These are phyloP conservation scores for Trypethelium eluteriae DNA, from an alignment of 495 filamentous ascomycete species.

Conservation along the genomic window DNA sequence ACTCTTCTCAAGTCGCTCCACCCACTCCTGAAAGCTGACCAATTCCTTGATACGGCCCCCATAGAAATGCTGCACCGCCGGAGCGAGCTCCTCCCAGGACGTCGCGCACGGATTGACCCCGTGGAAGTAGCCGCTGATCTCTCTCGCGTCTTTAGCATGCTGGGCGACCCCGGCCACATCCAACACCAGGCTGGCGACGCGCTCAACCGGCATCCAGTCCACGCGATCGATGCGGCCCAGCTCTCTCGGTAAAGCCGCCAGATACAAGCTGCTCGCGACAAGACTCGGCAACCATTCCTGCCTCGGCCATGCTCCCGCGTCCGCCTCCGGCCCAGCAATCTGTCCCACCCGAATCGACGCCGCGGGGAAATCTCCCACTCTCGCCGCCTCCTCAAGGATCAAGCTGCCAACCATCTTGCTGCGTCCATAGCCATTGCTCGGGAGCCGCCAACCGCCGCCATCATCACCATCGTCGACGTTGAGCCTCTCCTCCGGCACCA, in stretches of 20 bases:
- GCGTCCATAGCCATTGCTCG: slow-evolving; percentile 18
- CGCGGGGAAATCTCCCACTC: neutral
- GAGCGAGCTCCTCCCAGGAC: slow-evolving; percentile 3
- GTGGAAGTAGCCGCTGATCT: neutral
- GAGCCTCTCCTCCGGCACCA: slow-evolving; percentile 14
- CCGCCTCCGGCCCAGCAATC: slow-evolving; percentile 14
- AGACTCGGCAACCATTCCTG: slow-evolving; percentile 19
- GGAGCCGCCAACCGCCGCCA: too few species aligned
- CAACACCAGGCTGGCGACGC: slow-evolving; percentile 3
- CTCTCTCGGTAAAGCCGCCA: slow-evolving; percentile 11
- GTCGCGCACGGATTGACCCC: slow-evolving; percentile 13
- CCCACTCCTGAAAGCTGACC: slow-evolving; percentile 13
- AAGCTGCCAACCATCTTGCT: slow-evolving; percentile 18
- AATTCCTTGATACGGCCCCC: too few species aligned
- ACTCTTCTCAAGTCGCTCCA: neutral
- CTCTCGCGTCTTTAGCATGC: neutral
- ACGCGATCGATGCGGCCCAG: slow-evolving; percentile 13
- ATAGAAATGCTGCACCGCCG: neutral
- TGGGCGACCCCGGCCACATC: slow-evolving; percentile 12
- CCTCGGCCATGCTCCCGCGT: slow-evolving; percentile 15
- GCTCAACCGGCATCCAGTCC: slow-evolving; percentile 20
- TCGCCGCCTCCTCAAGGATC: slow-evolving; percentile 13
- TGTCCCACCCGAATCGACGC: slow-evolving; percentile 16
- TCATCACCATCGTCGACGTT: too few species aligned
- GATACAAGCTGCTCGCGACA: slow-evolving; percentile 6